Base-by-base conservation (phyloP, 2,329 filamentous ascomycete species). In the Trichoderma polysporum region DNA sequence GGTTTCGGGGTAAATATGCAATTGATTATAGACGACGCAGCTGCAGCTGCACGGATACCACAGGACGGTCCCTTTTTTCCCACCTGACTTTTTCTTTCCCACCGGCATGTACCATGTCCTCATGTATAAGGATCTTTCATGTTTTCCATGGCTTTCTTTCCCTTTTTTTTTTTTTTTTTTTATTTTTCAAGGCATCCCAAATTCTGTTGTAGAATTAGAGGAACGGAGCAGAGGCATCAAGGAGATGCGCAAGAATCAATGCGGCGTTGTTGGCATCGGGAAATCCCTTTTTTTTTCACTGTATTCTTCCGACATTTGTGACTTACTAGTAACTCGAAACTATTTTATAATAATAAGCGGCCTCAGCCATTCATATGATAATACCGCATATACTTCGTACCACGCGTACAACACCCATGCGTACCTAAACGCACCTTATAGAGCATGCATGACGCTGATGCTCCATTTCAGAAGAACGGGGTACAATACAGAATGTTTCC, bases 1-100 rank as follows among this genome's bases (percentile, higher is more conserved):
- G 66, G 77, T 80, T 50, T 80, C 78, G 9, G 77, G 77, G 15
- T 79, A 75, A 70, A 50, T n/a, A 41, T 35, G 56, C 35, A 39
- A 22, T 50, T 27, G 27, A 37, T 61, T 66, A 45, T 52, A 62
- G 54, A 50, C 31, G 31, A 67, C 54, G 41, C 65, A 56, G 45
- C 13, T 27, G 50, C 49, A 33, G 29, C 61, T 54, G 50, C 47
- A 64, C 50, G 61, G 61, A 64, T 64, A 64, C 52, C 61, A 47
- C 15, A 45, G 61, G 61, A 41, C 37, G 27, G 61, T 45, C 27
- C 27, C n/a, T 15, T 66, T 29, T 47, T 47, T 62, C 9, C 29
- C 19, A 15, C 13, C 25, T 12, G 17, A 25, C 12, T 39, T 39
- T 60, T 41, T 41, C 17, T 31, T 27, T 54, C 17, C 12, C 27